These are phyloP conservation scores for Digitaria exilis DNA, from an alignment of 202 grass and related monocot genomes.

Conservation along the genomic window DNA sequence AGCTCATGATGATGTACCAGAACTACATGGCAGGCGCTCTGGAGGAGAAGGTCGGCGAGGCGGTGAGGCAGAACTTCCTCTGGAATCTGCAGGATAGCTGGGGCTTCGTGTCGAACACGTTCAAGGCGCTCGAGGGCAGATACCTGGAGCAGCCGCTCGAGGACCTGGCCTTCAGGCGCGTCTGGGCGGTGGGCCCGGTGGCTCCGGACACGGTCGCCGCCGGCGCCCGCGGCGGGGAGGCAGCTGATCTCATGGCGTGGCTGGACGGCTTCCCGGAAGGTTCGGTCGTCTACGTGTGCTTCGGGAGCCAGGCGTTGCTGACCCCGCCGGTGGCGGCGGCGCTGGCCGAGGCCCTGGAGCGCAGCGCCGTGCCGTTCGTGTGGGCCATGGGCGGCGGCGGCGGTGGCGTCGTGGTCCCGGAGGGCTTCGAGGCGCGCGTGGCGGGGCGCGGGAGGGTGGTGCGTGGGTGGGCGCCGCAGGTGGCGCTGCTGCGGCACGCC, in stretches of 20 bases:
- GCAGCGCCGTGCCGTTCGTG: slow-evolving; percentile 58
- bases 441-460: slow-evolving; percentile 42
- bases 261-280: slow-evolving; percentile 45
- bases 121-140: slow-evolving; percentile 46
- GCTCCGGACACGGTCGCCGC: slow-evolving; percentile 21
- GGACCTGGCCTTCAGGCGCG: slow-evolving; percentile 47
- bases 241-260: slow-evolving; percentile 38
- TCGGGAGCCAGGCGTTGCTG: slow-evolving; percentile 53
- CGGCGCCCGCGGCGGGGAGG: neutral
- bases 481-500: slow-evolving; percentile 49
- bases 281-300: slow-evolving; percentile 62
- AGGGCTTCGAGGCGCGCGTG: slow-evolving; percentile 43
- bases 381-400: slow-evolving; percentile 45
- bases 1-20: slow-evolving; percentile 44
- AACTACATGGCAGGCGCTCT: slow-evolving; percentile 29
- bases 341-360: slow-evolving; percentile 57
- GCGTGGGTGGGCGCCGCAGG: slow-evolving; percentile 66
- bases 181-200: slow-evolving; percentile 65
- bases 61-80: slow-evolving; percentile 43
- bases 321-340: slow-evolving; percentile 29
- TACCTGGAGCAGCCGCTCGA: slow-evolving; percentile 48
- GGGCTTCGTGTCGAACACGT: slow-evolving; percentile 63
- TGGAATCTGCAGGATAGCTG: slow-evolving; percentile 59
- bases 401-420: too few relatives aligned
- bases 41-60: slow-evolving; percentile 25